Evolutionary conservation across 768 basidiomycete species (phyloP), one percentile per base, ranked within the genome.

Genomic region (Dioszegia aurantiaca): DNA sequence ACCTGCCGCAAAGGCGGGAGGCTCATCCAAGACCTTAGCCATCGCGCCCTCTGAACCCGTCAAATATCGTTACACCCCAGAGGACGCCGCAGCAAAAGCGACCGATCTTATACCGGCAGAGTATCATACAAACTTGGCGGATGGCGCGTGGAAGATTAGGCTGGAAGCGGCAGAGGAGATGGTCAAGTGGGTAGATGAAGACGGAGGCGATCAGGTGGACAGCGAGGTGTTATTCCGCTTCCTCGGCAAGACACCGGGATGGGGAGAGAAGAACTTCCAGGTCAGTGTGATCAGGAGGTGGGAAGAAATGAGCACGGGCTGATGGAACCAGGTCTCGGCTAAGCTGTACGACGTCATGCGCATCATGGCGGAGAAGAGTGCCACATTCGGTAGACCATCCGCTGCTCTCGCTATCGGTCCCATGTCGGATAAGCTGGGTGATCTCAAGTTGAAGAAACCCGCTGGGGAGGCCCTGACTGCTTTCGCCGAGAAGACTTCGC

Each of bases 251-350:
- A 90, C 89, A 40, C 80, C 80, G 63, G 91, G 93, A 2, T 97
- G 91, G 92, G 83, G 82, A n/a, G 95, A 99, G 79, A 98, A 95
- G 81, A 99, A 98, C 70, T 99, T 99, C 65, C 94, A 99, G 80
- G 93, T 88, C 59, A 56, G 77, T 65, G 9, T 4, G 8, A 10
- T n/a, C 9, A 5, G 16, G n/a, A 12, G n/a, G 19, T 39, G 43
- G 37, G n/a, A n/a, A 28, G 16, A 44, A 10, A 11, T 31, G 26
- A 30, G n/a, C n/a, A n/a, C n/a, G n/a, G 14, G 30, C 33, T 28
- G 49, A 24, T 21, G 14, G 8, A 10, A 5, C 16, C 9, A 97
- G 92, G 93, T 99, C 44, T 92, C 89, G 5, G 81, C 86, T 16
- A 97, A 93, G 76, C 75, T 97, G 48, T 98, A 92, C 75, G 85